Evolutionary conservation across 2,329 filamentous ascomycete species (phyloP), one percentile per base, ranked within the genome.

Genomic region (Calonectria henricotiae): DNA sequence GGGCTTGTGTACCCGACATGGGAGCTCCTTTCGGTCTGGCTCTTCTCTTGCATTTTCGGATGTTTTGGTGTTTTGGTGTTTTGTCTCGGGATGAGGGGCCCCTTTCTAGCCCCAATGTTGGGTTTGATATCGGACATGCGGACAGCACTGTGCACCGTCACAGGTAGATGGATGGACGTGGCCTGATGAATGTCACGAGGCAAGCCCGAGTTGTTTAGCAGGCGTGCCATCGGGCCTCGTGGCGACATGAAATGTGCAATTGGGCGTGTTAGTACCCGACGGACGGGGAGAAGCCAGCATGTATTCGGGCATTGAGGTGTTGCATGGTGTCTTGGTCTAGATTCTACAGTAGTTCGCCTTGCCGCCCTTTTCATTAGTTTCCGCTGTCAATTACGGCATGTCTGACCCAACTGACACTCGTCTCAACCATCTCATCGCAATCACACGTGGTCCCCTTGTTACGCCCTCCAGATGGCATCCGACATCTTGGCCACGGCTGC

Each of bases 391-490:
- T 63, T 54, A 51, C 23, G 62, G 20, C 43, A 23, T 64, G 17
- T 25, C 46, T 32, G 35, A 20, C 27, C 8, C 20, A 15, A n/a
- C 32, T 64, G 12, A 17, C 32, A 8, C 39, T 23, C 13, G 37
- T 25, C 55, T 30, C 20, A 9, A 35, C 9, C 2, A 9, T 13
- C 15, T 43, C 20, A 9, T 17, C 43, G 23, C 17, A 35, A 37
- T 62, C 25, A 35, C 37, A 30, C 23, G n/a, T 27, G 15, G 7
- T n/a, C 47, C 46, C 49, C 20, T 23, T 30, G 23, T 64, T 68
- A 84, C 46, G 85, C 84, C 75, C 94, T 87, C 89, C 94, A 97
- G 65, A 98, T 95, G n/a, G 95, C 95, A 87, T 98, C 96, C 9
- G 94, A 90, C 91, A 98, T 96, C 80, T 89, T 92, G 1, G 90